phyloP scores from a whole-genome alignment of 495 filamentous ascomycete genomes.

The Darksidea phi region DNA sequence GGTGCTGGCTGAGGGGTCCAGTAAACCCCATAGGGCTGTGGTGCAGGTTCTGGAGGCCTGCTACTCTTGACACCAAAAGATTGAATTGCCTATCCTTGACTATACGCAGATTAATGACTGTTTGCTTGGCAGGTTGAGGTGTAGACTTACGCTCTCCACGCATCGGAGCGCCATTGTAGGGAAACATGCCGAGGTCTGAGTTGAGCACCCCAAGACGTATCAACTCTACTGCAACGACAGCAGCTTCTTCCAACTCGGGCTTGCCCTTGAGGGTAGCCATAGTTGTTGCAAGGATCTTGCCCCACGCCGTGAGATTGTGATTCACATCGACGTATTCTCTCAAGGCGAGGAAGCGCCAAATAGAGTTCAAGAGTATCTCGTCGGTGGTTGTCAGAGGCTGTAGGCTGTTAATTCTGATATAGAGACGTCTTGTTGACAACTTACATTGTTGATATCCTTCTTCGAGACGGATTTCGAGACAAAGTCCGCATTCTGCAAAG shows the following conservation, averaged over 20 bases:
- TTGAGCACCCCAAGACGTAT: slow-evolving; percentile 45
- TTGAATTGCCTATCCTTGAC: slow-evolving; percentile 46
- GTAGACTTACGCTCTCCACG: slow-evolving; percentile 27
- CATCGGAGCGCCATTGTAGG: slow-evolving; percentile 35
- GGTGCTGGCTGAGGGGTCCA: slow-evolving; percentile 84
- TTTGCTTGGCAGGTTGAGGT: slow-evolving; percentile 39
- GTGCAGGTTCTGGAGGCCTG: slow-evolving; percentile 74
- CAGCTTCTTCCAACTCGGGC: slow-evolving; percentile 45
- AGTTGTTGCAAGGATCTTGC: slow-evolving; percentile 68
- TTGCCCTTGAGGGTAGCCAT: slow-evolving; percentile 56
- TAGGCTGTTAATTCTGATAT: not conserved
- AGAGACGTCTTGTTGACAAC: slow-evolving; percentile 2
- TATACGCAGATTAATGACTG: slow-evolving; percentile 10
- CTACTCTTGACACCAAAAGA: slow-evolving; percentile 78
- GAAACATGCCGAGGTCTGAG: slow-evolving; percentile 60
- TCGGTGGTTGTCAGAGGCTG: slow-evolving; percentile 41
- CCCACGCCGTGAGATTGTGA: slow-evolving; percentile 83
- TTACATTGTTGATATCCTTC: slow-evolving; percentile 45
- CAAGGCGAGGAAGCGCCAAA: slow-evolving; percentile 87
- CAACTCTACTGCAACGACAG: slow-evolving; percentile 32
- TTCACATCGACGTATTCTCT: slow-evolving; percentile 78
- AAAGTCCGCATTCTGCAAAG: slow-evolving; percentile 51
- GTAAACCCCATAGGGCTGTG: slow-evolving; percentile 90
- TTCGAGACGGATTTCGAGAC: slow-evolving; percentile 60
- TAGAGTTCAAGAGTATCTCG: slow-evolving; percentile 72